A percentile compares a stretch with the other conserved stretches of the same genome.
Evolutionary conservation across 495 filamentous ascomycete species (phyloP).

Genomic region (Hyaloscypha hepaticicola): DNA sequence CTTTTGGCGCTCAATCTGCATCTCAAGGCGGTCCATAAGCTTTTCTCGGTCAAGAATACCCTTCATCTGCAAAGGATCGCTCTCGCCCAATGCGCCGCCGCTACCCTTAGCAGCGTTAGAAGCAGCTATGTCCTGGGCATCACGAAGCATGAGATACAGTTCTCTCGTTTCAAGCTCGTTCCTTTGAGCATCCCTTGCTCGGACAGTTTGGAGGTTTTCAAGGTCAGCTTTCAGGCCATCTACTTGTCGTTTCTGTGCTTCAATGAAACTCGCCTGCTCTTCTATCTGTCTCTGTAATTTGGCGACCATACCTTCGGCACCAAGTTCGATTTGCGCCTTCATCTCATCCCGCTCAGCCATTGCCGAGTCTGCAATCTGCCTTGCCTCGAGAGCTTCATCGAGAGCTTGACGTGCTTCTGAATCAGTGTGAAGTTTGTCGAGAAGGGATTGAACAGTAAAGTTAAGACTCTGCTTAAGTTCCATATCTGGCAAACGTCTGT

Average conservation of each 20-base stretch:
- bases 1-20: conserved; percentile 93
- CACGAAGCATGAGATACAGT: conserved; percentile 96
- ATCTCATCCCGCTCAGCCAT: conserved; percentile 97
- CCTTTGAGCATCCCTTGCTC: conserved; percentile 89
- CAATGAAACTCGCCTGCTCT: conserved; percentile 86
- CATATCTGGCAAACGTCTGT: conserved; percentile 91
- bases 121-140: conserved; percentile 94
- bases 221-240: conserved; percentile 87
- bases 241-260: conserved; percentile 79
- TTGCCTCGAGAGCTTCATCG: conserved; percentile 84
- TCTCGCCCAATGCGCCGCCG: conserved; percentile 52
- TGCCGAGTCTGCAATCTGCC: conserved; percentile 91
- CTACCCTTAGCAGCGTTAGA: conserved; percentile 74
- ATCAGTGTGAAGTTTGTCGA: conserved; percentile 96
- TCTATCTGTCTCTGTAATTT: conserved; percentile 92
- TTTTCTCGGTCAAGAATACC: conserved; percentile 90
- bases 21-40: conserved; percentile 89
- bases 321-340: conserved; percentile 86
- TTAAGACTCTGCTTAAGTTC: conserved; percentile 96
- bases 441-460: conserved; percentile 91
- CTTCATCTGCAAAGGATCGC: conserved; percentile 75
- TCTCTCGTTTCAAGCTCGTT: conserved; percentile 96
- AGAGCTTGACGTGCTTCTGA: conserved; percentile 86
- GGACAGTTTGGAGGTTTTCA: conserved; percentile 78
- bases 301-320: conserved; percentile 88